Percentiles rank a stretch among this genome's conserved stretches.
These are phyloP conservation scores for Stagonosporopsis cucurbitacearum DNA, from an alignment of 2,329 filamentous ascomycete genomes.

Conservation along the genomic window DNA sequence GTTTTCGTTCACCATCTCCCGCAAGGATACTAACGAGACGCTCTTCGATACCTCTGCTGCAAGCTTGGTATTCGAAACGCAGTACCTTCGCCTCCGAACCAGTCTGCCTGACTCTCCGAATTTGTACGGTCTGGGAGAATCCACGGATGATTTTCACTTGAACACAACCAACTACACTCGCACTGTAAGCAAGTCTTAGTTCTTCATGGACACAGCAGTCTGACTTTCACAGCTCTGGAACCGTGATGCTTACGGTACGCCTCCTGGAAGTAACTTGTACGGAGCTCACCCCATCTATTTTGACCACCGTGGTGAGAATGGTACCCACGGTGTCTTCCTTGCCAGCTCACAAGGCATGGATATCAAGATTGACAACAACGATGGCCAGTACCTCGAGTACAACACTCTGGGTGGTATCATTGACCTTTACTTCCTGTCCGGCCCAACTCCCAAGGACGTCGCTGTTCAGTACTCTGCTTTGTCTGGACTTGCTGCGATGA, in stretches of 20 bases:
- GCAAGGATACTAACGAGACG: conserved; percentile 62
- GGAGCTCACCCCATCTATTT: conserved; percentile 78
- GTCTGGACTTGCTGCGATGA: conserved; percentile 55
- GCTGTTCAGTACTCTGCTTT: conserved; percentile 57
- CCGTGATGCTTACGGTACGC: conserved; percentile 68
- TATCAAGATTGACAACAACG: conserved; percentile 71
- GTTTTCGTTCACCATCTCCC: conserved; percentile 70
- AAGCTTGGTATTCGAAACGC: conserved; percentile 74
- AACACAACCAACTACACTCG: conserved; percentile 70
- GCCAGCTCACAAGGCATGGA: conserved; percentile 64
- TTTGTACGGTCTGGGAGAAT: conserved; percentile 80
- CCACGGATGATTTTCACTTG: conserved; percentile 72
- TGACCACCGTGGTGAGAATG: conserved; percentile 65
- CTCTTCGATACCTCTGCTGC: conserved; percentile 75
- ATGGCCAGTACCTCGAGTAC: conserved; percentile 76
- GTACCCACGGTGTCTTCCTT: conserved; percentile 48
- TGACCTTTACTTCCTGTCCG: conserved; percentile 65
- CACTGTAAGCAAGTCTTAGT: conserved; percentile 46
- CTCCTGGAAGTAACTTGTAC: conserved; percentile 70
- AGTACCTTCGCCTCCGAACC: conserved; percentile 76
- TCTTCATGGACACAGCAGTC: conserved; percentile 31
- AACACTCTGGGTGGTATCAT: conserved; percentile 80
- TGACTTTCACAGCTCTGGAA: conserved; percentile 66
- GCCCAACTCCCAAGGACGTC: conserved; percentile 55
- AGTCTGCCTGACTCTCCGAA: conserved; percentile 70